Conservation (phyloP, 2,329 filamentous ascomycete species). For the Fulvia fulva region DNA sequence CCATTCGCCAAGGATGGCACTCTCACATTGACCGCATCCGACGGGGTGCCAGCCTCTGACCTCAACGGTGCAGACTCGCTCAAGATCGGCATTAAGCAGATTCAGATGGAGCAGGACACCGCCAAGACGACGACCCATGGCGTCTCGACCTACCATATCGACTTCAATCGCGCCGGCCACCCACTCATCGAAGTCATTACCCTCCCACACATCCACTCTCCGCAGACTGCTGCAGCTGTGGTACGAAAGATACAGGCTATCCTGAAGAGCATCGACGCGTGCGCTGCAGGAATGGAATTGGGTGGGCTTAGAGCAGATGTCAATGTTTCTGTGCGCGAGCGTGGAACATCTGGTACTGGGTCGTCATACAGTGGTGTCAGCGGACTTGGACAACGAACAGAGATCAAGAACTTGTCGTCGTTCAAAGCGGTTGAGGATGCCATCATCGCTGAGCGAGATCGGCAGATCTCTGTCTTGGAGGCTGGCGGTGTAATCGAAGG, state of each 20-base stretch:
- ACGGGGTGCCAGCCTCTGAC: conserved; percentile 75
- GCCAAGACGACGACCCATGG: conserved; percentile 85
- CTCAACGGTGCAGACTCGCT: conserved; percentile 62
- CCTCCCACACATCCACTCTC: conserved; percentile 79
- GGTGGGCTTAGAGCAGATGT: conserved; percentile 90
- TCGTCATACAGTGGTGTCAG: conserved; percentile 55
- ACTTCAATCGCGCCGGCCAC: conserved; percentile 89
- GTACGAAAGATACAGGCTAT: conserved; percentile 84
- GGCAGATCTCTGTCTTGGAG: conserved; percentile 79
- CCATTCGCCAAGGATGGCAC: conserved; percentile 66
- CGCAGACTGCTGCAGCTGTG: conserved; percentile 79
- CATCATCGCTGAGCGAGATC: conserved; percentile 82
- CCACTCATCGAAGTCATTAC: conserved; percentile 96
- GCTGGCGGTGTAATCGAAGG: conserved; percentile 70
- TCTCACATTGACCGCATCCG: conserved; percentile 66
- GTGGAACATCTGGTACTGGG: conserved; percentile 36
- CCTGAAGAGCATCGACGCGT: conserved; percentile 75
- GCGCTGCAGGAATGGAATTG: conserved; percentile 86
- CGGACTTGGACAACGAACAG: conserved; percentile 78
- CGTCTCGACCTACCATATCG: conserved; percentile 70
- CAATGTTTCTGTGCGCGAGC: conserved; percentile 79
- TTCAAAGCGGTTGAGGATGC: conserved; percentile 95
- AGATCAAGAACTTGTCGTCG: conserved; percentile 95
- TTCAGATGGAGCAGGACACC: conserved; percentile 97
- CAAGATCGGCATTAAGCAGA: conserved; percentile 78